Conservation (phyloP, 78 protist genomes). For the slime mould (Dictyostelium discoideum) region dicty_2.7 NC_007091.3:2648501-2649000, state of each 20-base stretch:
- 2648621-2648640: neutral
- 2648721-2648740: neutral
- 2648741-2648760: conserved; percentile 4
- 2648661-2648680: neutral
- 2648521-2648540: neutral
- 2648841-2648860: neutral
- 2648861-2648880: too few relatives aligned
- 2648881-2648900: too few relatives aligned
- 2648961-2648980: neutral
- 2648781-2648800: neutral
- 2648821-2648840: neutral
- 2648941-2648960: too few relatives aligned
- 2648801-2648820: neutral
- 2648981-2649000: neutral
- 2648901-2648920: neutral
- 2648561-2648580: neutral
- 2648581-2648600: neutral
- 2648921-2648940: neutral
- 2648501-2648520: too few relatives aligned
- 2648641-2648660: conserved; percentile 12
- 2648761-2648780: conserved; percentile 10
- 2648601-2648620: conserved; percentile 17
- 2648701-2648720: neutral
- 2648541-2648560: neutral
- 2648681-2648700: conserved; percentile 1